A percentile compares a stretch with the other conserved stretches of the same genome.
Evolutionary conservation across 1,284 basidiomycete species (phyloP).

Genomic region (Cutaneotrichosporon curvatum): DNA sequence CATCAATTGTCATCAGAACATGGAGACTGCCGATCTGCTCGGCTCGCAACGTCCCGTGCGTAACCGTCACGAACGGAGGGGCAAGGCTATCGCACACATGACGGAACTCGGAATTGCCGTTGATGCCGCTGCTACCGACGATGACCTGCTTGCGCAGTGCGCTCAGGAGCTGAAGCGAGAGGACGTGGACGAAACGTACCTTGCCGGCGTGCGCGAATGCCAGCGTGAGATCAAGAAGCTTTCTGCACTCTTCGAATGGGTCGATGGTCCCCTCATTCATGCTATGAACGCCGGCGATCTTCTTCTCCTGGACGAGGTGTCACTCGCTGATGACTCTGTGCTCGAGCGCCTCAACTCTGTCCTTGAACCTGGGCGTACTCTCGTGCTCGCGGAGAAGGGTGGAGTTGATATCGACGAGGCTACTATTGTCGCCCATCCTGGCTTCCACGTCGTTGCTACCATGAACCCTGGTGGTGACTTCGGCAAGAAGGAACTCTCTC

Average conservation of each 20-base stretch:
- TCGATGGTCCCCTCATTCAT: slow-evolving; percentile 86
- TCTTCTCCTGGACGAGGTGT: slow-evolving; percentile 93
- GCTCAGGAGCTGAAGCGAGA: slow-evolving; percentile 8
- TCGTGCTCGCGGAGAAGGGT: slow-evolving; percentile 89
- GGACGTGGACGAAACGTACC: slow-evolving; percentile 8
- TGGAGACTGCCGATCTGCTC: slow-evolving; percentile 96
- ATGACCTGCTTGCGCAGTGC: slow-evolving; percentile 18
- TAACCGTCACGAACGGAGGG: slow-evolving; percentile 56
- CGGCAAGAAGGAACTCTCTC: slow-evolving; percentile 97
- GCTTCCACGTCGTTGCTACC: slow-evolving; percentile 89
- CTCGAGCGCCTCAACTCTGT: slow-evolving; percentile 96
- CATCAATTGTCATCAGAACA: slow-evolving; percentile 97
- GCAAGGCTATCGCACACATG: slow-evolving; percentile 35
- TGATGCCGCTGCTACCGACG: slow-evolving; percentile 18
- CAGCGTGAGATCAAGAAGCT: slow-evolving; percentile 46
- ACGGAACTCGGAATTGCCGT: slow-evolving; percentile 29
- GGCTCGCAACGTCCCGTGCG: slow-evolving; percentile 91
- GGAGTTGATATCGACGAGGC: slow-evolving; percentile 66
- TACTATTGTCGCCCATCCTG: slow-evolving; percentile 57
- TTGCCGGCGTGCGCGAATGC: slow-evolving; percentile 12
- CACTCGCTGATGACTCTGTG: slow-evolving; percentile 95
- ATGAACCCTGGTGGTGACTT: slow-evolving; percentile 99
- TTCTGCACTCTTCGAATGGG: slow-evolving; percentile 89
- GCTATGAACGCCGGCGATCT: slow-evolving; percentile 84
- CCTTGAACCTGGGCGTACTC: slow-evolving; percentile 78